These are phyloP conservation scores for Prunus mume DNA, from an alignment of 306 rosid genomes.

Conservation along the genomic window DNA sequence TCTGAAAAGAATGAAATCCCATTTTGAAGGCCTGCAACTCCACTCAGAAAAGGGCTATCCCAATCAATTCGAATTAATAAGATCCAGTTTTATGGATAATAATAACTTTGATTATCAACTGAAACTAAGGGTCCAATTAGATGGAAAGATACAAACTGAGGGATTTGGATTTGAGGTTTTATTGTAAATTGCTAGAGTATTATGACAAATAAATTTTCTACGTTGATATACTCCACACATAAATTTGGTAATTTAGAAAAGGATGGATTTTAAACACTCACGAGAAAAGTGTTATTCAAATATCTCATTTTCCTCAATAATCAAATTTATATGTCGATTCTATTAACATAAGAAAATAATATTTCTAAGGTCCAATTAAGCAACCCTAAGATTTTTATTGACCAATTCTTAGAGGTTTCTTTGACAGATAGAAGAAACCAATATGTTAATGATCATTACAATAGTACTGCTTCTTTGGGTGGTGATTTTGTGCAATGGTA, in stretches of 20 bases:
- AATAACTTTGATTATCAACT: neutral
- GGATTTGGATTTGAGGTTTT: neutral
- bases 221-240: too few species aligned
- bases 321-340: too few species aligned
- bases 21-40: neutral
- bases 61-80: neutral
- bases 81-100: neutral
- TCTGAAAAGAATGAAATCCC: neutral
- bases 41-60: neutral
- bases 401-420: too few species aligned
- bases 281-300: too few species aligned
- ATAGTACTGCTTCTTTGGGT: neutral
- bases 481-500: constrained; percentile 1
- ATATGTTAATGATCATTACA: too few species aligned
- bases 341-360: too few species aligned
- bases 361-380: too few species aligned
- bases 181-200: neutral
- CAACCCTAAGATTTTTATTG: too few species aligned
- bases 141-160: neutral
- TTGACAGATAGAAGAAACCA: neutral
- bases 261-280: too few species aligned
- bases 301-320: too few species aligned
- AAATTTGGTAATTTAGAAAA: too few species aligned
- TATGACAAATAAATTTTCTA: too few species aligned
- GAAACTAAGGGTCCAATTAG: neutral